These are phyloP conservation scores for Cyberlindnera saturnus DNA, from an alignment of 805 yeast species.

Conservation along the genomic window DNA sequence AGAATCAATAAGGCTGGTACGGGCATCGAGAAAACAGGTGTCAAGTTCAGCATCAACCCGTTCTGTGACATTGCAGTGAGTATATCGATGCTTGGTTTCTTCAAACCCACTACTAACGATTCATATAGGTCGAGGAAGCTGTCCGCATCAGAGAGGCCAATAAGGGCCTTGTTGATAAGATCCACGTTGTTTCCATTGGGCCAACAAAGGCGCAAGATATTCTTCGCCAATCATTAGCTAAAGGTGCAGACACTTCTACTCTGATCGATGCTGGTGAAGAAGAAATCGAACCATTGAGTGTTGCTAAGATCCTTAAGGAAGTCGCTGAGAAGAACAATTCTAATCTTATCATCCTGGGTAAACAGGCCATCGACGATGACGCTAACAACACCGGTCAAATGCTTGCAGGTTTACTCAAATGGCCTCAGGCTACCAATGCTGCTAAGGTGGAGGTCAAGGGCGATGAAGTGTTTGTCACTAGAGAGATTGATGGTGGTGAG, in stretches of 20 bases:
- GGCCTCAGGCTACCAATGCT: constrained; percentile 98
- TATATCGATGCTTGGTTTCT: background rate
- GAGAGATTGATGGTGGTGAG: constrained; percentile 95
- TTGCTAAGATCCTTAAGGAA: constrained; percentile 78
- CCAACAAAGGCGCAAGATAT: constrained; percentile 83
- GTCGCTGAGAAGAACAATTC: constrained; percentile 64
- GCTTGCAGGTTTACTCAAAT: constrained; percentile 84
- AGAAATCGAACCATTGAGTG: constrained; percentile 79
- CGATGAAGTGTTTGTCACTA: constrained; percentile 60
- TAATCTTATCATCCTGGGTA: constrained; percentile 85
- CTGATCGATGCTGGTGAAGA: constrained; percentile 70
- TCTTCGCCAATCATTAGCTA: constrained; percentile 84
- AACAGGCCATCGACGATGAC: constrained; percentile 96
- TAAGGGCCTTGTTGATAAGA: constrained; percentile 63
- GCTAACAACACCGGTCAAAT: constrained; percentile 94
- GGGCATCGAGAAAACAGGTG: constrained; percentile 78
- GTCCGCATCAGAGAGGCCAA: constrained; percentile 63
- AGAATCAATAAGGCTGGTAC: constrained; percentile 80
- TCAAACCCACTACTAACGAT: too few species aligned
- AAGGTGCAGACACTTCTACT: constrained; percentile 87
- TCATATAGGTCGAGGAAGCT: constrained; percentile 70
- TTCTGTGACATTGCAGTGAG: constrained; percentile 87
- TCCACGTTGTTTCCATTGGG: constrained; percentile 92
- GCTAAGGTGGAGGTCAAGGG: constrained; percentile 66
- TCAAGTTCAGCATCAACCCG: constrained; percentile 90